These are phyloP conservation scores for Pythium guiyangense DNA, from an alignment of 352 stramenopile species.

Conservation along the genomic window DNA sequence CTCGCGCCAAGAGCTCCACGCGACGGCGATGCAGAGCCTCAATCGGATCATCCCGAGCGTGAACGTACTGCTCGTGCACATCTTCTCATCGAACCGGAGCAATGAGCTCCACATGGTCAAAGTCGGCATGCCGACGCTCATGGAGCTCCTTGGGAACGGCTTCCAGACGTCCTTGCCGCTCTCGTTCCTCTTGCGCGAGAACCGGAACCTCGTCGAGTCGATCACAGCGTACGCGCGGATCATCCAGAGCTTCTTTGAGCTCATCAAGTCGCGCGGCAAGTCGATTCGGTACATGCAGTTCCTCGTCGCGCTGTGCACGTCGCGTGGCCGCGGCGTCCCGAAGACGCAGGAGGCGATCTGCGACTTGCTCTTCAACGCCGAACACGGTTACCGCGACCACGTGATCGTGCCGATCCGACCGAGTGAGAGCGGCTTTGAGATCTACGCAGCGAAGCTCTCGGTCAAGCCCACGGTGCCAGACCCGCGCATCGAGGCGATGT, in stretches of 20 bases:
- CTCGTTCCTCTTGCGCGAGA: constrained; percentile 63
- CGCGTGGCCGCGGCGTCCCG: constrained; percentile 43
- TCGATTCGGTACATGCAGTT: constrained; percentile 78
- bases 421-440: constrained; percentile 42
- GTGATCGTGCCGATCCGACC: constrained; percentile 52
- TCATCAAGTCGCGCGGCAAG: constrained; percentile 64
- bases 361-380: constrained; percentile 57
- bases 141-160: constrained; percentile 67
- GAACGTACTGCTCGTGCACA: constrained; percentile 56
- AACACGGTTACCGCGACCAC: constrained; percentile 48
- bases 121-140: constrained; percentile 51
- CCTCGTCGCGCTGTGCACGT: constrained; percentile 62
- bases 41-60: constrained; percentile 52
- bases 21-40: constrained; percentile 40
- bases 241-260: constrained; percentile 62
- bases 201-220: constrained; percentile 67
- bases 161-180: constrained; percentile 67
- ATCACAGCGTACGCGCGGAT: constrained; percentile 58
- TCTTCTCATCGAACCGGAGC: constrained; percentile 48
- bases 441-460: constrained; percentile 25
- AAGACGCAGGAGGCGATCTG: constrained; percentile 77
- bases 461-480: constrained; percentile 16
- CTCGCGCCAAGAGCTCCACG: constrained; percentile 24
- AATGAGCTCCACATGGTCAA: constrained; percentile 61
- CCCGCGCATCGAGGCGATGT: constrained; percentile 33